Conservation (phyloP, 495 filamentous ascomycete genomes). For the Daldinia loculata region DNA sequence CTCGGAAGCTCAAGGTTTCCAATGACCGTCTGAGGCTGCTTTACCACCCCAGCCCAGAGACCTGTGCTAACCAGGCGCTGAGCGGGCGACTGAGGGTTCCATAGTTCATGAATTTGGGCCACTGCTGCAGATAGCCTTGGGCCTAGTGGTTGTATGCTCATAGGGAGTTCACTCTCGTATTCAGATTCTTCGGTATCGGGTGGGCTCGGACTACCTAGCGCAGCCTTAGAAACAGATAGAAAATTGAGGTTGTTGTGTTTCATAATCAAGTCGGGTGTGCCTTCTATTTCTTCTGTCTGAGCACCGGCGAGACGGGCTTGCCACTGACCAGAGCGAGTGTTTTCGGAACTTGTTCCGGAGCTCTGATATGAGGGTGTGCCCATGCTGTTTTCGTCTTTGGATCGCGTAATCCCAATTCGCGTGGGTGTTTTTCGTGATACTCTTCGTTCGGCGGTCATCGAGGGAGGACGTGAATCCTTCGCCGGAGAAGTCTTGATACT, state of each 20-base stretch:
- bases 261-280: slow-evolving; percentile 49
- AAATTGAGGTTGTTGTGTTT: slow-evolving; percentile 50
- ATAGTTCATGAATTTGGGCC: slow-evolving; percentile 20
- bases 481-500: slow-evolving; percentile 50
- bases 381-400: slow-evolving; percentile 38
- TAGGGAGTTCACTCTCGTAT: slow-evolving; percentile 28
- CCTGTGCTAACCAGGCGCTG: slow-evolving; percentile 17
- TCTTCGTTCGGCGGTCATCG: slow-evolving; percentile 46
- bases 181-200: slow-evolving; percentile 56
- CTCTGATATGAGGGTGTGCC: slow-evolving; percentile 38
- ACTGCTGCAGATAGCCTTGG: not conserved
- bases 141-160: not conserved
- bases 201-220: slow-evolving; percentile 60
- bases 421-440: slow-evolving; percentile 46
- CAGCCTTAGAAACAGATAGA: slow-evolving; percentile 50
- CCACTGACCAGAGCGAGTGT: slow-evolving; percentile 48
- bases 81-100: slow-evolving; percentile 26
- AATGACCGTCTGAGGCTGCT: slow-evolving; percentile 28
- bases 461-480: slow-evolving; percentile 43
- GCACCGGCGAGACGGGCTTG: not conserved
- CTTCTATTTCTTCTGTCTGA: slow-evolving; percentile 51
- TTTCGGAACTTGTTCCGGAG: slow-evolving; percentile 41
- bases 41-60: slow-evolving; percentile 28
- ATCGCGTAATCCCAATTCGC: slow-evolving; percentile 36
- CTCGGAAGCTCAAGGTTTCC: slow-evolving; percentile 37